Conservation (phyloP, 805 yeast genomes). For the Candida hispaniensis region DNA sequence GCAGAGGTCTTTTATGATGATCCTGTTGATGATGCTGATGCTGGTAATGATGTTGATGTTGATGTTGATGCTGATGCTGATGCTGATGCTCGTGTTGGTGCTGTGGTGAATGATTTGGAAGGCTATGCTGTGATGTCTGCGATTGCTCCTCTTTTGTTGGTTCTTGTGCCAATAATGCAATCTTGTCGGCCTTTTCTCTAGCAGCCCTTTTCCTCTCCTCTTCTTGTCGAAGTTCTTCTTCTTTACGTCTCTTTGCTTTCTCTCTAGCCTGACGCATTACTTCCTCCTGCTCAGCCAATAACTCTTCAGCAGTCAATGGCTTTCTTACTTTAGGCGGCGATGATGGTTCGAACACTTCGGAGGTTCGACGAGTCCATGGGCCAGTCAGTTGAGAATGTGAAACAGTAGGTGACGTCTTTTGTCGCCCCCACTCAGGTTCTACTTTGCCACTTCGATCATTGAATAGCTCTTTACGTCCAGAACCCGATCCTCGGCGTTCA, state of each 20-base stretch:
- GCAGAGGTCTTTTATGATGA: background rate
- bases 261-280: slow-evolving; percentile 29
- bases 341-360: no score
- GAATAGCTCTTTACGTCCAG: slow-evolving; percentile 23
- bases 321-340: no score
- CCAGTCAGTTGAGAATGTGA: background rate
- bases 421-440: slow-evolving; percentile 18
- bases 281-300: slow-evolving; percentile 26
- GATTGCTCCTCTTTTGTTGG: slow-evolving; percentile 19
- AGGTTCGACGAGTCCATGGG: slow-evolving; percentile 1
- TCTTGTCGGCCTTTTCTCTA: slow-evolving; percentile 26
- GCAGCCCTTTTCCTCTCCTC: slow-evolving; percentile 25
- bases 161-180: slow-evolving; percentile 22
- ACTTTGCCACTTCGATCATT: slow-evolving; percentile 22
- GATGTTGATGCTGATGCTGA: slow-evolving; percentile 6
- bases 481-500: slow-evolving; percentile 20
- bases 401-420: background rate
- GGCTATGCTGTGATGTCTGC: slow-evolving; percentile 5
- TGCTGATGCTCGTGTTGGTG: slow-evolving; percentile 8
- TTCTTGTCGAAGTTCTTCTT: slow-evolving; percentile 27
- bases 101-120: slow-evolving; percentile 2
- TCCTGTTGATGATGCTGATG: slow-evolving; percentile 1
- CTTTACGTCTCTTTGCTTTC: slow-evolving; percentile 29
- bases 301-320: slow-evolving; percentile 17
- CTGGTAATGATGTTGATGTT: slow-evolving; percentile 6